These are phyloP conservation scores for Brassica incana DNA, from an alignment of 345 rosid genomes.

Conservation along the genomic window DNA sequence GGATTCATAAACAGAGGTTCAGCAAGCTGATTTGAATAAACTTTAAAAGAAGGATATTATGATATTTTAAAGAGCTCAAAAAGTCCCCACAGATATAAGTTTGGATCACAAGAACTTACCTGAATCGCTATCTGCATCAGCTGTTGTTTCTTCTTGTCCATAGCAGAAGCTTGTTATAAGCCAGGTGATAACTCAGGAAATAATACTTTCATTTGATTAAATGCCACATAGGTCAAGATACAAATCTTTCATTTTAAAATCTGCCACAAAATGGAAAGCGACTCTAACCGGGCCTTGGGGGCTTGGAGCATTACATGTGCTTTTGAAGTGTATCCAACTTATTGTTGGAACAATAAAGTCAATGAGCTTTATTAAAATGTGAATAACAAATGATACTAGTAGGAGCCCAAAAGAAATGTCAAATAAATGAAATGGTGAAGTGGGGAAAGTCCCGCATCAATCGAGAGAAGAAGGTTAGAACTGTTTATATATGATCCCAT, in stretches of 20 bases:
- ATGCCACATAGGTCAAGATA: not conserved
- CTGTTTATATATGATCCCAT: too few relatives aligned
- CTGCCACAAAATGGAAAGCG: not conserved
- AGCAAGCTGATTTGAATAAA: slow-evolving; percentile 55
- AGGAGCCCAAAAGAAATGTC: too few relatives aligned
- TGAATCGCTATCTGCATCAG: slow-evolving; percentile 54
- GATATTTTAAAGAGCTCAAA: not conserved
- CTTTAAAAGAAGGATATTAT: not conserved
- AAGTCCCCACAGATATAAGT: too few relatives aligned
- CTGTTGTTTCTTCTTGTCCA: slow-evolving; percentile 69
- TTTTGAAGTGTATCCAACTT: not conserved
- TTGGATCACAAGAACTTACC: slow-evolving; percentile 34
- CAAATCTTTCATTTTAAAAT: not conserved
- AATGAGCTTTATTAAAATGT: too few relatives aligned
- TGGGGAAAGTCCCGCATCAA: too few relatives aligned
- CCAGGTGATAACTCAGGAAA: slow-evolving; percentile 4
- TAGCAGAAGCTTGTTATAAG: slow-evolving; percentile 39
- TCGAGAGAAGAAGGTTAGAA: too few relatives aligned
- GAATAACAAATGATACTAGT: too few relatives aligned
- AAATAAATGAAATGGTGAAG: too few relatives aligned
- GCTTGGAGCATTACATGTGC: not conserved
- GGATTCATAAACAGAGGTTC: slow-evolving; percentile 57
- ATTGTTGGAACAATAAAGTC: too few relatives aligned
- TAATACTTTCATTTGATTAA: not conserved
- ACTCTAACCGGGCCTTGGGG: not conserved